Base-by-base conservation (phyloP, 1,139 yeast genomes). In the Wickerhamiella infanticola region DNA sequence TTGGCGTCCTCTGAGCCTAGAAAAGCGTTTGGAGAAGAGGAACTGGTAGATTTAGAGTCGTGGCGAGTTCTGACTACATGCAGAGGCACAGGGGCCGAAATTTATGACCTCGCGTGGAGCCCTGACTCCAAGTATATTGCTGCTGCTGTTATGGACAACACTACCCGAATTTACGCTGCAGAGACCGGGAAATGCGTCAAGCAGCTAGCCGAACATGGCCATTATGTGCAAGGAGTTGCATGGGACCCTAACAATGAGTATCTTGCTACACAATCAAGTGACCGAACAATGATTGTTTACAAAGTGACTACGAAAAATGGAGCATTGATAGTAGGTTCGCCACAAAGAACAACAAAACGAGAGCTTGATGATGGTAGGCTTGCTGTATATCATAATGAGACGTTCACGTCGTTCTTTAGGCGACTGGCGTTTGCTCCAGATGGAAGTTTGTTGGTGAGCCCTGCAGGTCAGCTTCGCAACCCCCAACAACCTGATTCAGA, bases 141-240 rank as follows among this genome's bases (percentile, higher is more conserved):
- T n/a, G 77, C 93, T 2, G 98, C 95, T 1, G 79, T 94, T 8
- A 85, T 90, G 85, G 96, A 90, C 62, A 85, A 86, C 55, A 70
- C 76, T 8, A 74, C 88, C 4, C 68, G 95, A 41, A 70, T 90
- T 0, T 84, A 79, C 58, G 71, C 72, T 51, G 74, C 74, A 2
- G 55, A 63, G 1, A 67, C 72, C 1, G 93, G 90, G 0, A 68
- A 70, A 41, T 72, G 81, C 54, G 69, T 84, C 1, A 65, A 72
- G 11, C 79, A 79, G 47, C 65, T 81, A 43, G 73, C 77, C 3
- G 85, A 83, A 52, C 97, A 90, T 61, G 66, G 68, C 37, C 96
- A 88, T 59, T 88, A 84, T 57, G 93, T 90, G 2, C 99, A 90
- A 62, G 99, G 99, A 3, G 90, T 90, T 3, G 72, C 81, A 0